Conservation (phyloP, 176 grass and related monocot species). For the Eragrostis nindensis region DNA sequence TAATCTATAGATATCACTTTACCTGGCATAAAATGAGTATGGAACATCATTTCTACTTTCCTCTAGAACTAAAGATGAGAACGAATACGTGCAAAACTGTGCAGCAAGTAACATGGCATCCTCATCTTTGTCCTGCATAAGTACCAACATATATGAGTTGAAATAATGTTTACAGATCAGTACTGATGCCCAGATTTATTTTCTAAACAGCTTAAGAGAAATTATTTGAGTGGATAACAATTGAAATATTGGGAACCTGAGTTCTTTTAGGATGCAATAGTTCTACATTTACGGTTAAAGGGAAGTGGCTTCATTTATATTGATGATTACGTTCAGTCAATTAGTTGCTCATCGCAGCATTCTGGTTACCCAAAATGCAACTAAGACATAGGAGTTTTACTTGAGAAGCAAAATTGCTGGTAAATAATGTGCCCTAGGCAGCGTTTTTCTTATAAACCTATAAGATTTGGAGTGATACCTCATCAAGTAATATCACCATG, state of each 20-base stretch:
- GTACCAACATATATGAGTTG: constrained; percentile 30
- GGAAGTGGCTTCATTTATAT: neutral
- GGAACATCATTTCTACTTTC: constrained; percentile 53
- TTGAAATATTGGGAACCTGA: neutral
- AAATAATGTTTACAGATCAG: constrained; percentile 5
- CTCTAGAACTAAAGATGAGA: constrained; percentile 72
- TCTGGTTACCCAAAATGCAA: neutral
- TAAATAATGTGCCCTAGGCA: constrained; percentile 11
- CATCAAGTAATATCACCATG: constrained; percentile 85
- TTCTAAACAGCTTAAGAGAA: constrained; percentile 25
- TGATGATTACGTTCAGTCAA: neutral
- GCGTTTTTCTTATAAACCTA: constrained; percentile 10
- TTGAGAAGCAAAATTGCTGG: constrained; percentile 27
- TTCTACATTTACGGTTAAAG: neutral
- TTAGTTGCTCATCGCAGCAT: neutral
- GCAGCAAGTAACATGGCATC: constrained; percentile 92
- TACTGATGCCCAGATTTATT: constrained; percentile 8
- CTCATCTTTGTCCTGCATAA: constrained; percentile 85
- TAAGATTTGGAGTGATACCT: constrained; percentile 58
- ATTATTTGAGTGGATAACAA: constrained; percentile 7
- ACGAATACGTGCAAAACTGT: constrained; percentile 91
- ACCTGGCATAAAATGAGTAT: constrained; percentile 97
- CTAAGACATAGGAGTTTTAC: neutral
- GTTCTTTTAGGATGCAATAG: neutral
- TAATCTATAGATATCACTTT: constrained; percentile 24